phyloP scores from a whole-genome alignment of 352 stramenopile species.

The Globisporangium barbulae region DNA sequence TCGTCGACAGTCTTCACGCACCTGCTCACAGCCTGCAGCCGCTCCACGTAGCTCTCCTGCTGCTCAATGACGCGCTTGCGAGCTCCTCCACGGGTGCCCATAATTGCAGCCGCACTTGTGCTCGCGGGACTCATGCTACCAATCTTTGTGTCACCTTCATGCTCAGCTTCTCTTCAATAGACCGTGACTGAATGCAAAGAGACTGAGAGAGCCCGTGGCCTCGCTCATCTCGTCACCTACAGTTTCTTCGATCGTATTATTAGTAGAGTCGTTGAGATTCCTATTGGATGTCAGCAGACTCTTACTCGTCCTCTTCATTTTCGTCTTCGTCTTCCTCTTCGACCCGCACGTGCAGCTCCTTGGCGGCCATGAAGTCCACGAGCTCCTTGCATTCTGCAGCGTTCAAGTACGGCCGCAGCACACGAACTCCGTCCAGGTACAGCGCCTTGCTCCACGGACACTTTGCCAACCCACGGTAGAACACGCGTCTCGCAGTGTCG shows the following conservation, averaged over 20 bases:
- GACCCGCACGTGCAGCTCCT: conserved; percentile 66
- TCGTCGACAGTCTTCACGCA: conserved; percentile 23
- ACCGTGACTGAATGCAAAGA: background rate
- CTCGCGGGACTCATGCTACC: background rate
- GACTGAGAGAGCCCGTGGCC: background rate
- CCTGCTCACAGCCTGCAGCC: conserved; percentile 20
- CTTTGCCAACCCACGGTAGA: conserved; percentile 66
- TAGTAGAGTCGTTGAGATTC: background rate
- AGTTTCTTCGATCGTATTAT: background rate
- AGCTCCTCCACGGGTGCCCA: background rate
- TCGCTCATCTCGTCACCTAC: background rate
- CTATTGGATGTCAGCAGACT: background rate
- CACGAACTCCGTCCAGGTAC: conserved; percentile 59
- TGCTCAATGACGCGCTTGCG: background rate
- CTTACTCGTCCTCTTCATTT: conserved; percentile 22
- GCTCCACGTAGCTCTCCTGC: conserved; percentile 16
- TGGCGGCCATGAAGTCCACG: conserved; percentile 59
- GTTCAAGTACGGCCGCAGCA: conserved; percentile 66
- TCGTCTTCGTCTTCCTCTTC: conserved; percentile 5
- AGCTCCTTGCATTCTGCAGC: conserved; percentile 61
- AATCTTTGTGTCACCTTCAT: background rate
- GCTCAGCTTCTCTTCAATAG: background rate
- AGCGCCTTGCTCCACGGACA: conserved; percentile 80
- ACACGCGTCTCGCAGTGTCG: conserved; percentile 60
- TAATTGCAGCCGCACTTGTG: background rate